Evolutionary conservation across 164 flowering plant genomes (phyloP).

Genomic region (Taxillus chinensis): DNA sequence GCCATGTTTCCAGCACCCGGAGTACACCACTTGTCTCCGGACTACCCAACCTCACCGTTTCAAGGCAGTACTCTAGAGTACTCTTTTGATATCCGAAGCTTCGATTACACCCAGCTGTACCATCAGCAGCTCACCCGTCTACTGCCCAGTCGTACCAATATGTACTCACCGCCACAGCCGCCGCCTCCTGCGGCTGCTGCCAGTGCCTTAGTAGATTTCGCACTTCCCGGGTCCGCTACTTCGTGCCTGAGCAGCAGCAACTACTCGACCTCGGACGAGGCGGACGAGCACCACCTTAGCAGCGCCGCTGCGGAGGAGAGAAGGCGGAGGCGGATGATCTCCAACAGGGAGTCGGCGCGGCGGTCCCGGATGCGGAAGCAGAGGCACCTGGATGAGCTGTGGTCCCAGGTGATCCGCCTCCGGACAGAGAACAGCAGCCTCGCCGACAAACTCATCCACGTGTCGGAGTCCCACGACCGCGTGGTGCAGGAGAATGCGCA

Average conservation of each 20-base stretch:
- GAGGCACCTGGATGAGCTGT: conserved; percentile 46
- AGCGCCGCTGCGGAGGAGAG: conserved; percentile 33
- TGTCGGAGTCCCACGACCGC: conserved; percentile 32
- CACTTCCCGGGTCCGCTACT: conserved; percentile 21
- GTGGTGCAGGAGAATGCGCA: conserved; percentile 38
- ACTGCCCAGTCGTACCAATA: no score
- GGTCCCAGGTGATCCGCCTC: conserved; percentile 47
- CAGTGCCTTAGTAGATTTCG: conserved; percentile 14
- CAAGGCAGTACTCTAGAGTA: no score
- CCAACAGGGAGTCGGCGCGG: conserved; percentile 60
- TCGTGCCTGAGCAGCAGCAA: conserved; percentile 28
- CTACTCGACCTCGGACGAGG: conserved; percentile 56
- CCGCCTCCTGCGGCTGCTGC: background rate
- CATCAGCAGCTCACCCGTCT: no score
- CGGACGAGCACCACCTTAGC: conserved; percentile 32
- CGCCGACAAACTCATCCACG: conserved; percentile 30
- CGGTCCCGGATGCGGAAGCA: conserved; percentile 64
- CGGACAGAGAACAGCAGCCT: conserved; percentile 37
- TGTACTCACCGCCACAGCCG: no score
- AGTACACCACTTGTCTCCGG: no score
- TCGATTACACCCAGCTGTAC: no score
- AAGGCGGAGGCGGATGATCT: conserved; percentile 51
- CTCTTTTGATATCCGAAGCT: no score
- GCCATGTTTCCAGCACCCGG: no score
- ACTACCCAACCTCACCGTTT: no score